Base-by-base conservation (phyloP, 2,329 filamentous ascomycete genomes). In the Beauveria varroae region DNA sequence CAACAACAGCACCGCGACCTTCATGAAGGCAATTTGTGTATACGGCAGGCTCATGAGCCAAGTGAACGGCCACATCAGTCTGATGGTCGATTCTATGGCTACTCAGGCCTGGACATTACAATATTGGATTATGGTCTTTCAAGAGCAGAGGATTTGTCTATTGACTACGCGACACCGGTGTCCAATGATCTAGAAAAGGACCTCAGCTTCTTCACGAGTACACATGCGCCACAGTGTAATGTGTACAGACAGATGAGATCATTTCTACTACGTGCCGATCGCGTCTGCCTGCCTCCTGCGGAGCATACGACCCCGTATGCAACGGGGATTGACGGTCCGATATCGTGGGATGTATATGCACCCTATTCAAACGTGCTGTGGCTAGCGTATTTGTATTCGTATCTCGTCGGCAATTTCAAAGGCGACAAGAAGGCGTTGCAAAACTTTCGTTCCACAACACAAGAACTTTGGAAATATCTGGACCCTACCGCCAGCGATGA, bases 311-410 rank as follows among this genome's bases (percentile, higher is more conserved):
- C 69, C 3, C 76, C 81, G 0, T 83, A 84, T 65, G 75, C 77
- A 34, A 65, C 69, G 18, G 78, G 77, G 1, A 67, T 79, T 41
- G 73, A 79, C 61, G 80, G 78, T 1, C 70, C 79, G 3, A 74
- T 86, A 12, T 79, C 76, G 1, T 88, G 85, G 85, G 70, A 75
- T 5, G 75, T 72, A 1, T 80, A 82, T 65, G 77, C 77, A 30
- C 83, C 85, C 1, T 87, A 87, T 69, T 86, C 82, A 5, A 88
- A 88, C 64, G 83, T 87, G 1, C 73, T 88, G 20, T 88, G 85
- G 85, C 76, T 88, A 47, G 81, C 83, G 3, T 87, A 86, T 64
- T 73, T 86, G 5, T 86, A 86, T 66, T 73, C 76, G 41, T 86
- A 85, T 69, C 70, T 86, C 61, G 66, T 74, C 3, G 65, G 64